Evolutionary conservation across 2,329 filamentous ascomycete genomes (phyloP).

Genomic region (Aspergillus proliferans): DNA sequence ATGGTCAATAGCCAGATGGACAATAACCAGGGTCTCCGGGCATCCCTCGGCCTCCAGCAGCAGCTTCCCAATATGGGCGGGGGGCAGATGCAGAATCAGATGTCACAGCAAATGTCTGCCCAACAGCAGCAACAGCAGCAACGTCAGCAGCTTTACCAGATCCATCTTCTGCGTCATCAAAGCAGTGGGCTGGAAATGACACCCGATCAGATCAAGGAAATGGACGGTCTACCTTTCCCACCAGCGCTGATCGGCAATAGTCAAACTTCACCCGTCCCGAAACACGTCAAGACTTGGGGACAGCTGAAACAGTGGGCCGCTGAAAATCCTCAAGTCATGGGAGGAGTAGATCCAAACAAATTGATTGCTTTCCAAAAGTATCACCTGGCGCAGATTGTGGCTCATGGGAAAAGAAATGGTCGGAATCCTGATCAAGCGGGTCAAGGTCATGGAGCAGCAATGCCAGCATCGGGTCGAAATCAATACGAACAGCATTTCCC

Average conservation of each 20-base stretch:
- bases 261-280: slow-evolving; percentile 39
- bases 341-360: slow-evolving; percentile 35
- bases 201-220: slow-evolving; percentile 35
- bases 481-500: slow-evolving; percentile 26
- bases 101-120: slow-evolving; percentile 25
- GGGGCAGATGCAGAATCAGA: slow-evolving; percentile 23
- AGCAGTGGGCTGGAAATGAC: slow-evolving; percentile 32
- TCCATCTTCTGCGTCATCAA: slow-evolving; percentile 29
- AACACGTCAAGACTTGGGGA: slow-evolving; percentile 50
- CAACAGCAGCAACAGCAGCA: slow-evolving; percentile 29
- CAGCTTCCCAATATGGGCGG: slow-evolving; percentile 26
- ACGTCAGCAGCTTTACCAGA: slow-evolving; percentile 25
- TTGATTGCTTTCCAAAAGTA: slow-evolving; percentile 37
- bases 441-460: slow-evolving; percentile 16
- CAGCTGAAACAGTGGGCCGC: slow-evolving; percentile 51
- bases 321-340: slow-evolving; percentile 41
- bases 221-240: slow-evolving; percentile 38
- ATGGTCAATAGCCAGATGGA: slow-evolving; percentile 28
- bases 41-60: slow-evolving; percentile 29
- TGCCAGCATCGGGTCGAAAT: slow-evolving; percentile 20
- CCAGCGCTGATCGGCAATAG: slow-evolving; percentile 28
- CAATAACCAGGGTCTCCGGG: slow-evolving; percentile 29
- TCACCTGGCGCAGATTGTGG: slow-evolving; percentile 39
- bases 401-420: slow-evolving; percentile 20
- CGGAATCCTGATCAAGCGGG: slow-evolving; percentile 18